Base-by-base conservation (phyloP, 352 stramenopile genomes). In the Sclerospora graminicola region DNA sequence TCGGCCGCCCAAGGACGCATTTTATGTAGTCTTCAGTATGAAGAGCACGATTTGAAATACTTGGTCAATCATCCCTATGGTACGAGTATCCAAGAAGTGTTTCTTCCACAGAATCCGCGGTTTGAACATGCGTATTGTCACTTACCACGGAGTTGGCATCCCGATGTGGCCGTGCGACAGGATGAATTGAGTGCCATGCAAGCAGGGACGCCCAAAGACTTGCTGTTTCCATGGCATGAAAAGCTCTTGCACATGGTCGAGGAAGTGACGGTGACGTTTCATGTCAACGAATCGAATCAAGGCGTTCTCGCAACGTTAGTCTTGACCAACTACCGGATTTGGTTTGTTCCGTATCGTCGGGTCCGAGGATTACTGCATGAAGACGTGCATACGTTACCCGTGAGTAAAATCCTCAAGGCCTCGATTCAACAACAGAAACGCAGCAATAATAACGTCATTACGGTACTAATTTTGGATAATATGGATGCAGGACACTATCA, bases 401-500 rank as follows among this genome's bases (percentile, higher is more conserved):
- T 91, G 15, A 81, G 67, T 15, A 91, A 89, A 45, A 82, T 91
- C 18, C 41, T 82, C 5, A 87, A 85, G 47, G 72, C 78, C 1
- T 76, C 74, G 5, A 84, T 89, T 28, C 69, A 76, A 21, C 73
- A 88, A 55, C 67, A 83, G 44, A 89, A 89, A 48, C 74, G 78
- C 41, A 89, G 74, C 56, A 91, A 88, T 46, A 77, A 78, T 45
- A 78, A 85, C 43, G 63, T 66, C 8, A 62, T 91, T 16, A 85
- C 74, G 13, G 62, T 85, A 29, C 56, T 91, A 2, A 70, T 79
- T 35, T 60, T 91, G 10, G 80, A 91, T 33, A 88, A 88, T 47
- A 87, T 91, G 80, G 80, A 89, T 32, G 77, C 77, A n/a, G 77
- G 77, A 29, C 70, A 87, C 32, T 89, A 89, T 55, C 71, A 84